Evolutionary conservation across 2,329 filamentous ascomycete species (phyloP).

Genomic region (Fusarium sp.): DNA sequence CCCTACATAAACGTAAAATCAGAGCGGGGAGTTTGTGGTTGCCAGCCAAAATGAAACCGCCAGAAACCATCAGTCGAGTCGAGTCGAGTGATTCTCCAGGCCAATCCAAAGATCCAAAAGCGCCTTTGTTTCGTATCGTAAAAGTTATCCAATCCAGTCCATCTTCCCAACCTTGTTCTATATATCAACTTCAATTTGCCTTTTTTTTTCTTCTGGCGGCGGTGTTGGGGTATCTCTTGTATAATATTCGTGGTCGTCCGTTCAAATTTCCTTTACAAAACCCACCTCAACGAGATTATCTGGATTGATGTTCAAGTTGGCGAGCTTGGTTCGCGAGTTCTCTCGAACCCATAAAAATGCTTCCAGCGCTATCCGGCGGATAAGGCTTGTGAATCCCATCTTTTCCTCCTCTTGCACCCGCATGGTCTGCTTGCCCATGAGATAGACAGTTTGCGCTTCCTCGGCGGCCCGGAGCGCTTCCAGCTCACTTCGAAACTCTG

Average conservation of each 20-base stretch:
- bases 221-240: conserved; percentile 21
- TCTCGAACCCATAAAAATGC: conserved; percentile 74
- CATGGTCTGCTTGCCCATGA: conserved; percentile 74
- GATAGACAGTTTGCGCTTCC: conserved; percentile 64
- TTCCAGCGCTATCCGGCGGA: conserved; percentile 62
- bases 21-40: conserved; percentile 23
- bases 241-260: conserved; percentile 3
- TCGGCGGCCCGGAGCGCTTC: conserved; percentile 59
- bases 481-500: conserved; percentile 54
- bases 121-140: conserved; percentile 22
- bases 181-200: neutral
- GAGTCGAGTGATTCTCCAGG: conserved; percentile 3
- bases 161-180: conserved; percentile 6
- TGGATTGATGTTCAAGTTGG: conserved; percentile 63
- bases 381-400: conserved; percentile 51
- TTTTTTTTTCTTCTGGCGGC: neutral
- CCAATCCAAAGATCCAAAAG: conserved; percentile 13
- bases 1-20: conserved; percentile 5
- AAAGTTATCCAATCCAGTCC: conserved; percentile 8
- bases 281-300: conserved; percentile 76
- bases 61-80: conserved; percentile 21
- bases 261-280: conserved; percentile 74
- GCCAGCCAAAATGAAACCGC: conserved; percentile 19
- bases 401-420: conserved; percentile 55
- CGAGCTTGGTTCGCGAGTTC: conserved; percentile 74